Base-by-base conservation (phyloP, 495 filamentous ascomycete species). In the Cercophora samala region DNA sequence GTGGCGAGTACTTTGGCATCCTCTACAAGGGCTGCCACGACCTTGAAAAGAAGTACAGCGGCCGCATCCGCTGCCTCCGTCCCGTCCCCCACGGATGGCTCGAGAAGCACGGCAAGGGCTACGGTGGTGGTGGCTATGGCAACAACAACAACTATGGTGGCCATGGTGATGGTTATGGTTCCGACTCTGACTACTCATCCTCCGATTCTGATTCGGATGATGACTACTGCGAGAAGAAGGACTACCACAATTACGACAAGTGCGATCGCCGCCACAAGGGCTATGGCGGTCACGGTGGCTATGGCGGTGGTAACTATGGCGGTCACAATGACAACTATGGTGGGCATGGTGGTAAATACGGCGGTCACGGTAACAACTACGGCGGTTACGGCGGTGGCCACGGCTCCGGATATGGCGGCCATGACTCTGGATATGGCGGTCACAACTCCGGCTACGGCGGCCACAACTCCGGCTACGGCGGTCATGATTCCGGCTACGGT, bases 31-130 rank as follows among this genome's bases (percentile, higher is more conserved):
- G 70, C 26, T 69, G 70, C 63, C 66, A 70, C 55, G 60, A 66
- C 62, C 17, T 66, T 2, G 59, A 65, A 54, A 60, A 62, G 32
- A 67, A 66, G 60, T 64, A 70, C 65, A 18, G 63, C 56, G 19
- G 56, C 21, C 63, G 60, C 52, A 69, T 68, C 68, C 24, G 58
- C 51, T 68, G 66, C 61, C 29, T 70, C 23, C 68, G 70, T 17
- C 68, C 68, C 18, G 68, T 70, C 37, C 66, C 68, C 63, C 53
- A 60, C 9, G 68, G 64, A n/a, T 69, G 54, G 68, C 11, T 72
- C 29, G 60, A 62, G 60, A 62, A 62, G 60, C 32, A 42, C 60
- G 51, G 42, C 61, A 68, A 60, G 21, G 56, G 58, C 29, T 37
- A 52, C 37, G 18, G 21, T 22, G 56, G 54, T 29, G 19, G 64